Base-by-base conservation (phyloP, 2,329 filamentous ascomycete genomes). In the Fusarium fujikuroi region DNA sequence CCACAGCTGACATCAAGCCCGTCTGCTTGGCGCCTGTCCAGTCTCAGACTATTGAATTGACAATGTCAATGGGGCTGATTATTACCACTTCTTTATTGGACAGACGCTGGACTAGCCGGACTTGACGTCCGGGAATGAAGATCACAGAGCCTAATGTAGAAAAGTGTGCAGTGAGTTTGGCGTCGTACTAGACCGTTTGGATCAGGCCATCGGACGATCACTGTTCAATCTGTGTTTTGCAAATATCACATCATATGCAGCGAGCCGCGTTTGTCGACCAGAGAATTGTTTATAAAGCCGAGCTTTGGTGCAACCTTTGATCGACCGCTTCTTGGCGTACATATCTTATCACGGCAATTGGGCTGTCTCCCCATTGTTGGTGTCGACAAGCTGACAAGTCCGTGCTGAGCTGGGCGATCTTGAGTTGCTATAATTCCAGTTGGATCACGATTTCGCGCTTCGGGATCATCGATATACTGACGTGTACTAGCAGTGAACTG, bases 121-220 rank as follows among this genome's bases (percentile, higher is more conserved):
- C 36, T 39, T 69, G 36, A 65, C 30, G 32, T 40, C 52, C 66
- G 66, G 60, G 23, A 65, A 65, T 70, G 66, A 42, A 39, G 52
- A 65, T 69, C 46, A 65, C 37, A 18, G 23, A 28, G 14, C 52
- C 66, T 14, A 44, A 65, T 34, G 9, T 2, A 61, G 59, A 66
- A 70, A 65, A 28, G 59, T 32, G 46, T 39, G 23, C 46, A 43
- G 34, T 21, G n/a, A 42, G 25, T 40, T 15, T 59, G 30, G 21
- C 9, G 42, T 70, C 21, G 52, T 65, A 53, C 66, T 69, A 59
- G 25, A 34, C 65, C 65, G 59, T 65, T 60, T 59, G 9, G 9
- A 65, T 60, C 25, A 65, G 42, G 9, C 25, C 60, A 69, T 70
- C 52, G 66, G 66, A 36, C 52, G 66, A 69, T 69, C 59, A 12